These are phyloP conservation scores for Pythium utonaiense DNA, from an alignment of 352 stramenopile genomes.

Conservation along the genomic window DNA sequence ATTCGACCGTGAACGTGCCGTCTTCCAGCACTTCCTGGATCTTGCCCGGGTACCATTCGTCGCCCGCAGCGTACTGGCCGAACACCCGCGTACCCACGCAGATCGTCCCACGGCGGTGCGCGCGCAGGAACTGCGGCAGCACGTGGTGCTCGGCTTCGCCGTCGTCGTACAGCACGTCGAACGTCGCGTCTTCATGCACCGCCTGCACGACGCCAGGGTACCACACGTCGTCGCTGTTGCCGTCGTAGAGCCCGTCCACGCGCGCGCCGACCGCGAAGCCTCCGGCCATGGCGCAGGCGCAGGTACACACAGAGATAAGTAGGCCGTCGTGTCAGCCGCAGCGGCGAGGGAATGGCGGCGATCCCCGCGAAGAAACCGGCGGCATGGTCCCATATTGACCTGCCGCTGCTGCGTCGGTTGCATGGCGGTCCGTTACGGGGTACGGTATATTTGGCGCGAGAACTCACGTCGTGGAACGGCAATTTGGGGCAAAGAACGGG, in stretches of 20 bases:
- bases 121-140: slow-evolving; percentile 34
- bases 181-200: slow-evolving; percentile 29
- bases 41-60: slow-evolving; percentile 67
- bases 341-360: background rate
- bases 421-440: background rate
- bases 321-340: background rate
- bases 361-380: background rate
- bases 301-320: background rate
- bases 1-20: slow-evolving; percentile 67
- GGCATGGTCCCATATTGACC: background rate
- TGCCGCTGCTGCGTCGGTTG: background rate
- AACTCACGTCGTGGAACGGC: background rate
- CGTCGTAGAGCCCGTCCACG: slow-evolving; percentile 80
- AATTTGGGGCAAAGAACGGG: background rate
- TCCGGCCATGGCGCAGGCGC: slow-evolving; percentile 8
- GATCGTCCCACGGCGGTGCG: slow-evolving; percentile 62
- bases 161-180: slow-evolving; percentile 74
- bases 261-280: slow-evolving; percentile 43
- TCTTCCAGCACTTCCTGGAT: slow-evolving; percentile 62
- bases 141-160: slow-evolving; percentile 59
- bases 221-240: slow-evolving; percentile 76
- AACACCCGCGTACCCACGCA: slow-evolving; percentile 68
- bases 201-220: slow-evolving; percentile 54
- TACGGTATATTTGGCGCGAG: slow-evolving; percentile 5
- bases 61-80: slow-evolving; percentile 56